Evolutionary conservation across 2,329 filamentous ascomycete species (phyloP), one percentile per base, ranked within the genome.

Genomic region (Fusarium pseudograminearum): DNA sequence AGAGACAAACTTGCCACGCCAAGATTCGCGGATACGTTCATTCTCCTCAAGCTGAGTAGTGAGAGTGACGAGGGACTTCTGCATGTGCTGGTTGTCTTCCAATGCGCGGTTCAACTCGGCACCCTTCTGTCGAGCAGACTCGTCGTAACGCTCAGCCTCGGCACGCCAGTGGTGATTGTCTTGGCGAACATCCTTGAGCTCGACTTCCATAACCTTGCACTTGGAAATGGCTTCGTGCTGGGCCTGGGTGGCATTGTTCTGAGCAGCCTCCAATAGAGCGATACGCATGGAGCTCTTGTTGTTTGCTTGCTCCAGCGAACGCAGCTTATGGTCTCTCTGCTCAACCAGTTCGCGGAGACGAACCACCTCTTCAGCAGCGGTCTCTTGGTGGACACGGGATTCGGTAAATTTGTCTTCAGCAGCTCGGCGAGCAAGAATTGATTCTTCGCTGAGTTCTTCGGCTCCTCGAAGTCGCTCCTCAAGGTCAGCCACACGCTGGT

Each of bases 41-140:
- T 93, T 95, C 81, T 97, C 94, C 75, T 96, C 90, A 42, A 96
- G 88, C 76, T 97, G 94, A 46, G 87, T 87, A 66, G 90, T 89
- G 57, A 97, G 85, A 24, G 89, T 90, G 65, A 90, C 88, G 61
- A 97, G 88, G 31, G 90, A 89, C 76, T 88, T 89, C 72, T 90
- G 89, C 59, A 98, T 83, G 69, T 91, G 90, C 78, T 91, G 93
- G 72, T 93, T 94, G 75, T 89, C 86, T 10, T 85, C 84, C 12
- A 83, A 70, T 4, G 82, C 80, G 41, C 85, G 80, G 15, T 80
- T 76, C 24, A 87, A 78, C 38, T 88, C 86, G 45, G 82, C 81
- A 36, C 82, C 80, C 67, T 83, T 82, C 56, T 84, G 82, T 42
- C 83, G 82, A 42, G 83, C 82, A 20, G 82, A 78, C 56, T 89